Evolutionary conservation across 1,284 basidiomycete genomes (phyloP), one percentile per base, ranked within the genome.

Genomic region (Ceratorhiza oryzae-sativae): DNA sequence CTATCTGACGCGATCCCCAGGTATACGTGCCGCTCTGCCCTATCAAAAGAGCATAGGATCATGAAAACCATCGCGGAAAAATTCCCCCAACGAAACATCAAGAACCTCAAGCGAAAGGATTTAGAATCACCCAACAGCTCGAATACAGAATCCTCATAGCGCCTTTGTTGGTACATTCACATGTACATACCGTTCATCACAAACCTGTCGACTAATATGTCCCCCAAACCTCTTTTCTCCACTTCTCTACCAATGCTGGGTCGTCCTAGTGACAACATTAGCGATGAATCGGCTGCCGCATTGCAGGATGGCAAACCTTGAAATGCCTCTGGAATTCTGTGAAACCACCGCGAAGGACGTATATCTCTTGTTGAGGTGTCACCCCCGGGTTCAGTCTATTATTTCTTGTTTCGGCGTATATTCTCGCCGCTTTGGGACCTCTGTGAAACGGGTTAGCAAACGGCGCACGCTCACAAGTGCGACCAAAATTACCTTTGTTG

Each of bases 361-460:
- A 81, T 9, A 93, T 85, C 72, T 89, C 83, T 71, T 90, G 84
- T n/a, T 73, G 78, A 6, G 77, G 77, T 25, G 78, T 80, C 72
- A 84, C 81, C 34, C 82, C 55, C 78, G 75, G 56, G 80, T 79
- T 39, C 59, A 88, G 41, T 39, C n/a, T 49, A 10, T 58, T 61
- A 32, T 55, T 48, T 41, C 71, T 83, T 25, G 84, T 86, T 77
- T 90, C 86, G 60, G 88, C 83, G 77, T 91, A 93, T 71, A 90
- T 84, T 91, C 85, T 82, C 42, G 91, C 91, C 74, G 91, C 88
- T 76, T 87, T 88, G 0, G 91, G 91, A 20, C 91, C 91, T 55
- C 91, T 92, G 65, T 27, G 56, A 61, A 55, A 65, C n/a, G 55
- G 61, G 58, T 51, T 67, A 15, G 34, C 62, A 30, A 60, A 27